phyloP scores from a whole-genome alignment of 495 filamentous ascomycete genomes.

The Penicillium cosmopolitanum region DNA sequence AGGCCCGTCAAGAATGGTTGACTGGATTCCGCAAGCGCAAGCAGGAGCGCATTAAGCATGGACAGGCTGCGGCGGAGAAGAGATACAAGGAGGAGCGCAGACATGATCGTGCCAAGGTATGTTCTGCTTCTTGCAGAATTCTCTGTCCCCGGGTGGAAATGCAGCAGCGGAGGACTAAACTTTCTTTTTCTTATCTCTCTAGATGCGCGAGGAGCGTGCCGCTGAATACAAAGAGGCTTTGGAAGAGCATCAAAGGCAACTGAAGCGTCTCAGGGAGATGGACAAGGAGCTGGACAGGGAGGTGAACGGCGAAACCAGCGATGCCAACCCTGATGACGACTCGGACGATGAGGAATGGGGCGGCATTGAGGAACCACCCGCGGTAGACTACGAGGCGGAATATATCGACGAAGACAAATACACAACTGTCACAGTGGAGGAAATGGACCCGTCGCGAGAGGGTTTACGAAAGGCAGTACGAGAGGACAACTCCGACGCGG shows the following conservation, averaged over 20 bases:
- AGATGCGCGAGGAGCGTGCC: constrained; percentile 81
- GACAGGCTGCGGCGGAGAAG: constrained; percentile 74
- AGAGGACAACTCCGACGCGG: constrained; percentile 51
- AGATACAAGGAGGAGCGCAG: constrained; percentile 75
- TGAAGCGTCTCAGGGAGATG: constrained; percentile 52
- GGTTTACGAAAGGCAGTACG: constrained; percentile 60
- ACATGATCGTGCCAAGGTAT: constrained; percentile 70
- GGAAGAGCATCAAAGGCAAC: constrained; percentile 66
- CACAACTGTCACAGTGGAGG: constrained; percentile 90
- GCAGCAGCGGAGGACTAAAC: constrained; percentile 15
- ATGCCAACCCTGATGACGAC: constrained; percentile 35
- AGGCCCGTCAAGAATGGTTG: constrained; percentile 79
- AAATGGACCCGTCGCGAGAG: constrained; percentile 78
- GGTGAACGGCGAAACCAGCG: constrained; percentile 53
- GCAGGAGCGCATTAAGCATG: constrained; percentile 76
- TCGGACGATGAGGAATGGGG: constrained; percentile 58
- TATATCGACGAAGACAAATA: constrained; percentile 96
- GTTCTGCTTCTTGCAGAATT: background rate
- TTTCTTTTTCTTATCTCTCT: constrained; percentile 9
- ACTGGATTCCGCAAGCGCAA: constrained; percentile 98
- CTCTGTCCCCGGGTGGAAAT: background rate
- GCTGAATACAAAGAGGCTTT: constrained; percentile 80
- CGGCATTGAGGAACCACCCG: constrained; percentile 61
- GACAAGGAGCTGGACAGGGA: too few species aligned
- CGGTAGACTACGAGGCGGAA: constrained; percentile 82